Conservation (phyloP, 768 basidiomycete genomes). For the Inosperma sp. region DNA sequence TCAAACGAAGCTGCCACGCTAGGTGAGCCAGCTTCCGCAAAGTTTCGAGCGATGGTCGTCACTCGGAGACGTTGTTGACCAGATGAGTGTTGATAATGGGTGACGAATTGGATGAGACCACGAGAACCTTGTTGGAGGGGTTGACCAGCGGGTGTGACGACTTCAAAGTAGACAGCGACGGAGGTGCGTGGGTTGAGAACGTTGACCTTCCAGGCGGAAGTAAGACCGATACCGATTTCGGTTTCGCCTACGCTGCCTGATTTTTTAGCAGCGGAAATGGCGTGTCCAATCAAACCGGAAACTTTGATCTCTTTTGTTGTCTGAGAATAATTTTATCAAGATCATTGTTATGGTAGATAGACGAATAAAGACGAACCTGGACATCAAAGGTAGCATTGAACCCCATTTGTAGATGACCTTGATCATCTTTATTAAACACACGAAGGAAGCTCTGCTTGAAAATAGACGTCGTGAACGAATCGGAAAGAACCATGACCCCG, state of each 20-base stretch:
- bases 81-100: constrained; percentile 95
- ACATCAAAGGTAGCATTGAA: constrained; percentile 99
- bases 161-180: constrained; percentile 94
- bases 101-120: constrained; percentile 96
- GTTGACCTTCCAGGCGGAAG: constrained; percentile 98
- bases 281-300: constrained; percentile 96
- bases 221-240: constrained; percentile 97
- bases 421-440: constrained; percentile 87
- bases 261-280: constrained; percentile 96
- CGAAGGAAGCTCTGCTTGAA: constrained; percentile 98
- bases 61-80: constrained; percentile 94
- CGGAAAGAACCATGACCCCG: constrained; percentile 92
- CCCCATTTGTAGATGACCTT: constrained; percentile 92
- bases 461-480: constrained; percentile 95
- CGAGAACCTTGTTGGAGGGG: constrained; percentile 84
- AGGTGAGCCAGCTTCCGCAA: constrained; percentile 95
- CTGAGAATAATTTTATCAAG: constrained; percentile 34
- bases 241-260: constrained; percentile 96
- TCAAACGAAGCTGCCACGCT: constrained; percentile 92
- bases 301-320: constrained; percentile 99
- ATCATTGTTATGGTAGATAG: not conserved
- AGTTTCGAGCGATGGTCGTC: constrained; percentile 97
- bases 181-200: constrained; percentile 83
- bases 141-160: constrained; percentile 95
- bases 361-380: constrained; percentile 48